Conservation (phyloP, 164 flowering plant species). For the Magnolia changhungtana region DNA sequence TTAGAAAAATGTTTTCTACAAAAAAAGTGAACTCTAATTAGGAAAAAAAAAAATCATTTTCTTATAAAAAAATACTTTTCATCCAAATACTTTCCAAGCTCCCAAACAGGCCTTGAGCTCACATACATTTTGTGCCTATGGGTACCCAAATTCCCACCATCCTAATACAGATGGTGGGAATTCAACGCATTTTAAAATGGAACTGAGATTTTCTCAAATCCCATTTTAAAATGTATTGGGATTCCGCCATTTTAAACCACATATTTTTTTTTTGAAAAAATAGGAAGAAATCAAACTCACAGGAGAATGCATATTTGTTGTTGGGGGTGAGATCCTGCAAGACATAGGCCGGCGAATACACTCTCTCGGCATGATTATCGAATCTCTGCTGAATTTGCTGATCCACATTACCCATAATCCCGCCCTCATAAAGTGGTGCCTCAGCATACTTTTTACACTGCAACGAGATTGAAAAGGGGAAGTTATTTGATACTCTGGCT, state of each 20-base stretch:
- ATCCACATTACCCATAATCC: slow-evolving; percentile 41
- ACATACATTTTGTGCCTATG: too few relatives aligned
- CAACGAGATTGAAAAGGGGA: not conserved
- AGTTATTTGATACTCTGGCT: not conserved
- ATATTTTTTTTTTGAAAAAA: not conserved
- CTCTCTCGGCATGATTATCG: slow-evolving; percentile 9
- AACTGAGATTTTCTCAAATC: not conserved
- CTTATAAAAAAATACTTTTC: too few relatives aligned
- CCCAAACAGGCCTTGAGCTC: too few relatives aligned
- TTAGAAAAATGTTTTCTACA: too few relatives aligned
- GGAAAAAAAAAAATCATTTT: too few relatives aligned
- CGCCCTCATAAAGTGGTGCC: slow-evolving; percentile 72
- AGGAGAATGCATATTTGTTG: slow-evolving; percentile 66
- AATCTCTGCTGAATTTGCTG: not conserved
- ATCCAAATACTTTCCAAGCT: too few relatives aligned
- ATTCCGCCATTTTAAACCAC: not conserved
- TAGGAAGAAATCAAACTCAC: slow-evolving; percentile 29
- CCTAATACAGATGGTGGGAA: too few relatives aligned
- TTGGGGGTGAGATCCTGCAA: slow-evolving; percentile 55
- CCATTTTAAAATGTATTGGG: not conserved
- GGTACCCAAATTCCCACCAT: not conserved
- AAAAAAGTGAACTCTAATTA: too few relatives aligned
- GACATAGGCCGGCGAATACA: slow-evolving; percentile 37
- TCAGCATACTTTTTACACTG: slow-evolving; percentile 73
- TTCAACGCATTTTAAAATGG: not conserved